Evolutionary conservation across 257 asterid genomes (phyloP).

Genomic region (Eucommia ulmoides): DNA sequence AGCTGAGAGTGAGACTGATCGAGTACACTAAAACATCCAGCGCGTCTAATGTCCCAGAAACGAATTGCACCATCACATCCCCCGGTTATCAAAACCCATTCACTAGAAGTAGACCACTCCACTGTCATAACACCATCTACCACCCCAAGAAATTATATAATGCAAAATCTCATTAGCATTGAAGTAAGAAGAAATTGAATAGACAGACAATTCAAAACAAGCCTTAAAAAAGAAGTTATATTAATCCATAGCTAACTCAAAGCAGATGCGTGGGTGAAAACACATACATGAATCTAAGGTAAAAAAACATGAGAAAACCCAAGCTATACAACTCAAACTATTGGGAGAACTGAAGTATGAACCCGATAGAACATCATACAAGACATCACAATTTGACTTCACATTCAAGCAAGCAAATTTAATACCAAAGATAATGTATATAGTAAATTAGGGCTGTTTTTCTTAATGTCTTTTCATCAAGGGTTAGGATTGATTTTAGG

Average conservation of each 20-base stretch:
- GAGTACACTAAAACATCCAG: slow-evolving; percentile 89
- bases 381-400: background rate
- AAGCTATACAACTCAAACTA: background rate
- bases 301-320: background rate
- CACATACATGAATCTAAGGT: too few relatives aligned
- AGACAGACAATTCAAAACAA: too few relatives aligned
- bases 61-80: slow-evolving; percentile 99
- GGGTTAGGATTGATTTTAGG: too few relatives aligned
- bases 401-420: too few relatives aligned
- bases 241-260: background rate
- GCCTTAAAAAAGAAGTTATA: background rate
- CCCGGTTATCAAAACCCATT: slow-evolving; percentile 92
- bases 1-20: slow-evolving; percentile 86
- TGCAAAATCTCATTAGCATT: background rate
- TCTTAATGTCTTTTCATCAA: too few relatives aligned
- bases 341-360: background rate
- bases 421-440: too few relatives aligned
- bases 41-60: slow-evolving; percentile 96
- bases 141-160: too few relatives aligned
- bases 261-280: background rate
- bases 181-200: background rate
- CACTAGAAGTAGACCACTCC: slow-evolving; percentile 96
- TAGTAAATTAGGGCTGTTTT: too few relatives aligned
- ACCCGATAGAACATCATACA: background rate
- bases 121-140: slow-evolving; percentile 94